Percentiles rank a stretch among this genome's conserved stretches.
Conservation (phyloP, 1,284 basidiomycete genomes). For the Tilletiopsis washingtonensis region DNA sequence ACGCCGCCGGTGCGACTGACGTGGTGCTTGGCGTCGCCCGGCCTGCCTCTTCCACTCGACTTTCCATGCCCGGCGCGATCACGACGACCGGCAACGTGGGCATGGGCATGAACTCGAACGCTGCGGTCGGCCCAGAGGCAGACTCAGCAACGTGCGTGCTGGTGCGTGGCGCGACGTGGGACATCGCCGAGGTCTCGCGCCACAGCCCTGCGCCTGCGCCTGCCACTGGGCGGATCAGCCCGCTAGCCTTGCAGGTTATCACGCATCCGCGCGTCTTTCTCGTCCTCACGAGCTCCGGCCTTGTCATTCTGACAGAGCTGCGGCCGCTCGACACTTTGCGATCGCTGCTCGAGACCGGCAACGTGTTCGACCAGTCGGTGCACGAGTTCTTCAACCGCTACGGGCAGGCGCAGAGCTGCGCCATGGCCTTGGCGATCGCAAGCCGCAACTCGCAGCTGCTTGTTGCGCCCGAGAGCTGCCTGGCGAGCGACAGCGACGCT, state of each 20-base stretch:
- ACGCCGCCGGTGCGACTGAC: constrained; percentile 1
- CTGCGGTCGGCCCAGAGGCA: too few relatives aligned
- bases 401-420: constrained; percentile 61
- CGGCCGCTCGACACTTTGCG: constrained; percentile 73
- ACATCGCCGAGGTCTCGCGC: constrained; percentile 8
- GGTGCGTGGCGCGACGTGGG: constrained; percentile 11
- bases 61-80: background rate
- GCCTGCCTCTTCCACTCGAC: constrained; percentile 1
- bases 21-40: background rate
- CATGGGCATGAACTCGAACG: background rate
- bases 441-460: constrained; percentile 43
- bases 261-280: constrained; percentile 69
- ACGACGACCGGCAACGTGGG: background rate
- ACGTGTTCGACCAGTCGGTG: constrained; percentile 28
- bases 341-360: constrained; percentile 47
- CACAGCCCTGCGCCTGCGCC: constrained; percentile 6
- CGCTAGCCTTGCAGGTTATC: constrained; percentile 70
- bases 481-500: background rate
- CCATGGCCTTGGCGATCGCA: constrained; percentile 72
- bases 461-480: constrained; percentile 1
- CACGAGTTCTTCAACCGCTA: constrained; percentile 40
- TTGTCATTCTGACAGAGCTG: constrained; percentile 74
- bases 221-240: constrained; percentile 54
- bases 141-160: constrained; percentile 12
- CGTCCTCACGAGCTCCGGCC: constrained; percentile 73